These are phyloP conservation scores for Balamuthia mandrillaris DNA, from an alignment of 208 protist species.

Conservation along the genomic window DNA sequence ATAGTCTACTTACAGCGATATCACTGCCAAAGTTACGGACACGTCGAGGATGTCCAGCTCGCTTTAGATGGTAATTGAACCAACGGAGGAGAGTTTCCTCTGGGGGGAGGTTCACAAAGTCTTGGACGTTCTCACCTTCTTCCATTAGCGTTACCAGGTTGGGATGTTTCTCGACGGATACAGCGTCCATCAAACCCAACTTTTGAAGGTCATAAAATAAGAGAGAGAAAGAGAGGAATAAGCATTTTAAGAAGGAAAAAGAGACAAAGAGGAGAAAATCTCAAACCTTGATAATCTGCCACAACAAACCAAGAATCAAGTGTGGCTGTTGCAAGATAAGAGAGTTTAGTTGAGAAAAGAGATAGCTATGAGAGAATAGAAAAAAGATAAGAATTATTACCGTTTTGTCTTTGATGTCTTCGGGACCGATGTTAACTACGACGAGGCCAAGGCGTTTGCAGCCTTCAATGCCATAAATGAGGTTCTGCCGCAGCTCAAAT, in stretches of 20 bases:
- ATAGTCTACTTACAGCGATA: conserved; percentile 55
- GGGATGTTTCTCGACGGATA: conserved; percentile 74
- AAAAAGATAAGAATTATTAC: too few relatives aligned
- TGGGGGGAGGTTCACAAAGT: conserved; percentile 70
- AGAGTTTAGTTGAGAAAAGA: too few relatives aligned
- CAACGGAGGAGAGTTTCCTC: conserved; percentile 78
- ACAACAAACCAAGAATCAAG: conserved; percentile 78
- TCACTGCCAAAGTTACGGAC: conserved; percentile 77
- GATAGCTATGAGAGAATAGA: too few relatives aligned
- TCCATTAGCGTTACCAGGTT: conserved; percentile 72
- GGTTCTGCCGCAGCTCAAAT: conserved; percentile 78
- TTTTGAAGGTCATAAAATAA: too few relatives aligned
- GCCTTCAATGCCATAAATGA: conserved; percentile 72
- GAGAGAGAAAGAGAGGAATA: background rate
- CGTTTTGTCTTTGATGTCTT: conserved; percentile 54
- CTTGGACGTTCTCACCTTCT: conserved; percentile 71
- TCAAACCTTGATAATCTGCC: conserved; percentile 78
- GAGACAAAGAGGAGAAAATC: too few relatives aligned
- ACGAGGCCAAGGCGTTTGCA: conserved; percentile 75
- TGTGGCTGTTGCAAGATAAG: conserved; percentile 52
- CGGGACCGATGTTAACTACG: conserved; percentile 78
- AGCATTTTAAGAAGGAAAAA: too few relatives aligned
- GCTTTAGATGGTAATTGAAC: conserved; percentile 81
- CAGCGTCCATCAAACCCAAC: conserved; percentile 58
- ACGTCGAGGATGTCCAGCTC: conserved; percentile 61